Evolutionary conservation across 2,329 filamentous ascomycete species (phyloP).

Genomic region (Fusarium compactum): DNA sequence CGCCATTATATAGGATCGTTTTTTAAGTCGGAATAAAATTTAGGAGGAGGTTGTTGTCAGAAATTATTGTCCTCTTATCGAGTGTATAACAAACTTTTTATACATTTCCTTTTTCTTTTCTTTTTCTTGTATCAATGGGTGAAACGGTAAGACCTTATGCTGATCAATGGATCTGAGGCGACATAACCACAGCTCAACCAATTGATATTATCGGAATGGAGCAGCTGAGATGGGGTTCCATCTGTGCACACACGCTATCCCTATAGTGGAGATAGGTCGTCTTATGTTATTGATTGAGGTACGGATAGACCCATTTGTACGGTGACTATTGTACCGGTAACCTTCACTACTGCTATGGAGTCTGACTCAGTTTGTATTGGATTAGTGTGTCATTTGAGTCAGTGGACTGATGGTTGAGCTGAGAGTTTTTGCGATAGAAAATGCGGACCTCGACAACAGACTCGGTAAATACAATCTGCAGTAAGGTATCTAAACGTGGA

Average conservation of each 20-base stretch:
- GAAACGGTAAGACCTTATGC: background rate
- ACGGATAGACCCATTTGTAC: background rate
- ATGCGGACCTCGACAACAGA: background rate
- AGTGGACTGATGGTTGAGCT: background rate
- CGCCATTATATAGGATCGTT: background rate
- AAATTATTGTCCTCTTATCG: background rate
- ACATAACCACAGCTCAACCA: background rate
- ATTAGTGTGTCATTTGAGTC: background rate
- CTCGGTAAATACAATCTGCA: background rate
- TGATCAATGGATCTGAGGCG: background rate
- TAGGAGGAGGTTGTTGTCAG: background rate
- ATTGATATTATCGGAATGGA: background rate
- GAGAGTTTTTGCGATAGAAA: background rate
- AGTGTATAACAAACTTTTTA: accelerated
- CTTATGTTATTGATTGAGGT: background rate
- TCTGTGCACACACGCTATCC: background rate
- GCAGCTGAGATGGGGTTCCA: background rate
- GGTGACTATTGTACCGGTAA: too few species aligned
- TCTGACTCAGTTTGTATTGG: too few species aligned
- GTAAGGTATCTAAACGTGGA: background rate
- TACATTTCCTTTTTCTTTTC: background rate
- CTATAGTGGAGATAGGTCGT: background rate
- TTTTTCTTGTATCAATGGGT: background rate
- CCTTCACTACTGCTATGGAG: background rate
- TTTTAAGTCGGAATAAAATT: background rate